These are phyloP conservation scores for Rosa hybrid DNA, from an alignment of 331 rosid species.

Conservation along the genomic window DNA sequence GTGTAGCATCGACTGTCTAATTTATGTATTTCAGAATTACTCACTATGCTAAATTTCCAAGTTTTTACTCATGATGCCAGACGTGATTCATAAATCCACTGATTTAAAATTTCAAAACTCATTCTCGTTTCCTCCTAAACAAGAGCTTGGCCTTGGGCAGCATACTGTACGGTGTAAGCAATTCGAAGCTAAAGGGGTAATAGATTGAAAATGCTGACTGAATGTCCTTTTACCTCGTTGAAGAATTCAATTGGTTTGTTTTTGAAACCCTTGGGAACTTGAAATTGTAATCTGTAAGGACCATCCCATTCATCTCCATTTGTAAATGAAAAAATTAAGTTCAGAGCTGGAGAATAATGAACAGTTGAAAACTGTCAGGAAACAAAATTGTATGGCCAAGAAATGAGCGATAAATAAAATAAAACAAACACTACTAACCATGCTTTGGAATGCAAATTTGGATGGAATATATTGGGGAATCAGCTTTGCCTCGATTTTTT, in stretches of 20 bases:
- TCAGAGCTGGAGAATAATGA: constrained; percentile 48
- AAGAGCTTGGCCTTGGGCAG: not conserved
- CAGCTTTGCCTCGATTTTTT: constrained; percentile 85
- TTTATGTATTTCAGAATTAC: not conserved
- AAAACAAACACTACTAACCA: constrained; percentile 36
- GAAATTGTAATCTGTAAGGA: constrained; percentile 79
- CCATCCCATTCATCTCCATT: constrained; percentile 98
- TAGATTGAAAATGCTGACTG: constrained; percentile 6
- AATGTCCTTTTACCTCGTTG: constrained; percentile 54
- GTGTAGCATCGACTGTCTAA: not conserved
- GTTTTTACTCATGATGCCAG: not conserved
- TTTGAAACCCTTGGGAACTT: constrained; percentile 58
- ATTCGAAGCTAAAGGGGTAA: not conserved
- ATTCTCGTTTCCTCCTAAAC: not conserved
- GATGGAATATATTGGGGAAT: constrained; percentile 69
- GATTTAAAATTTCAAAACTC: not conserved
- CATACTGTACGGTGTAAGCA: not conserved
- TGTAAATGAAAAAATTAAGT: constrained; percentile 91
- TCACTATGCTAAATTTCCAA: not conserved
- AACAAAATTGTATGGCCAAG: constrained; percentile 3
- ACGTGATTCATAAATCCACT: not conserved
- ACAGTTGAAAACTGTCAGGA: constrained; percentile 9
- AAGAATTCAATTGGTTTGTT: constrained; percentile 83
- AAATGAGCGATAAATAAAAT: constrained; percentile 1
- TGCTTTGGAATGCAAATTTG: constrained; percentile 95